Base-by-base conservation (phyloP, 257 asterid species). In the Hygrophila difformis region DNA sequence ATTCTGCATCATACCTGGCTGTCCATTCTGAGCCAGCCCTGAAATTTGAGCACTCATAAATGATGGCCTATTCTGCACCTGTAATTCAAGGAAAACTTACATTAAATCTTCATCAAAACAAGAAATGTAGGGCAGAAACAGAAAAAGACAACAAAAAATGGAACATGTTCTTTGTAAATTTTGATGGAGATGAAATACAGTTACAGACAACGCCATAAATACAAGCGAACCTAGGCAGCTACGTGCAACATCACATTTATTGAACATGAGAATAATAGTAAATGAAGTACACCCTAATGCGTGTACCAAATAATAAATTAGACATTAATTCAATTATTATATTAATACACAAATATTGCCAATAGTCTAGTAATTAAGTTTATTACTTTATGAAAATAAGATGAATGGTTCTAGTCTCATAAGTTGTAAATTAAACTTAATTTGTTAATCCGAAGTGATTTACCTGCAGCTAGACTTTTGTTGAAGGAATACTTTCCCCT, bases 21-120 rank as follows among this genome's bases (percentile, higher is more conserved):
- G 93, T 49, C 92, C 96, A 69, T 82, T 86, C 73, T 82, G 98
- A 62, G 81, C 65, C 70, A 79, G 60, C 45, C 86, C 82, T 45
- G 93, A 69, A 39, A 80, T 59, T 57, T 75, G 92, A 48, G 71
- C 61, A 48, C 68, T 85, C 78, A 77, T 70, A 59, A 75, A 82
- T 45, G 96, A 71, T 18, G 91, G 53, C 75, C 93, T 66, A 64
- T 65, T 80, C 66, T 80, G 94, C 2, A 74, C 84, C 82, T 83
- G 94, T 51, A 77, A 18, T 67, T 62, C 56, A 55, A 53, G 28
- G 12, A 51, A 23, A 24, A 18, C 1, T 2, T 5, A 39, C 46
- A 66, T 53, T 63, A 67, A 55, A 66, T 63, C 49, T 39, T 41
- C 38, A 19, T 56, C 59, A 44, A 24, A 56, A 26, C 29, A 21